phyloP scores from a whole-genome alignment of 306 rosid species.

The Medicago ruthenica region DNA sequence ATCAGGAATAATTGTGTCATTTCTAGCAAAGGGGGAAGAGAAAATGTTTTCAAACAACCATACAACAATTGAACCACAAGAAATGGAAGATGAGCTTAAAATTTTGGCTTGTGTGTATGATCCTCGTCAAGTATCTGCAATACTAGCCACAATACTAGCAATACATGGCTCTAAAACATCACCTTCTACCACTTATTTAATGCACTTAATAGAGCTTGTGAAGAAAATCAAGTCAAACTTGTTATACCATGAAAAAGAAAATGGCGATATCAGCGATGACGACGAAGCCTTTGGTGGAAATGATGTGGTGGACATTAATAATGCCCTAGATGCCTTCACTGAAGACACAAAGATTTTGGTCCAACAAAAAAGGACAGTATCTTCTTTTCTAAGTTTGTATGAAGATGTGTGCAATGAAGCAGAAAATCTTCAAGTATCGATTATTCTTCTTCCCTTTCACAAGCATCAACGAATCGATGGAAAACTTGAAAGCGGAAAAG shows the following conservation, averaged over 20 bases:
- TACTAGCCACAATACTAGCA: conserved; percentile 63
- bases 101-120: conserved; percentile 76
- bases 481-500: conserved; percentile 83
- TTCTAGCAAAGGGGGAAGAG: conserved; percentile 63
- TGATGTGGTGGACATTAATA: conserved; percentile 74
- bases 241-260: conserved; percentile 79
- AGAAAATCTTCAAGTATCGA: conserved; percentile 70
- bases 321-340: conserved; percentile 70
- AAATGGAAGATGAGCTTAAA: conserved; percentile 62
- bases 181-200: conserved; percentile 58
- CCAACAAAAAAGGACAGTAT: conserved; percentile 64
- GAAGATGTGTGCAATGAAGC: conserved; percentile 86
- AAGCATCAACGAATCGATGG: conserved; percentile 93
- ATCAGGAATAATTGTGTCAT: conserved; percentile 81
- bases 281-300: conserved; percentile 81
- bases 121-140: conserved; percentile 70
- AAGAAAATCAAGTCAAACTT: conserved; percentile 62
- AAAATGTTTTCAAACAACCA: conserved; percentile 61
- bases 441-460: conserved; percentile 77
- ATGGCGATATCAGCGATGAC: conserved; percentile 70
- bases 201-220: conserved; percentile 81
- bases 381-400: conserved; percentile 56
- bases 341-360: conserved; percentile 60
- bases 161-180: conserved; percentile 56
- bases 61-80: conserved; percentile 57